phyloP scores from a whole-genome alignment of 192 early-diverging fungal species.

The Entomortierella beljakovae region DNA sequence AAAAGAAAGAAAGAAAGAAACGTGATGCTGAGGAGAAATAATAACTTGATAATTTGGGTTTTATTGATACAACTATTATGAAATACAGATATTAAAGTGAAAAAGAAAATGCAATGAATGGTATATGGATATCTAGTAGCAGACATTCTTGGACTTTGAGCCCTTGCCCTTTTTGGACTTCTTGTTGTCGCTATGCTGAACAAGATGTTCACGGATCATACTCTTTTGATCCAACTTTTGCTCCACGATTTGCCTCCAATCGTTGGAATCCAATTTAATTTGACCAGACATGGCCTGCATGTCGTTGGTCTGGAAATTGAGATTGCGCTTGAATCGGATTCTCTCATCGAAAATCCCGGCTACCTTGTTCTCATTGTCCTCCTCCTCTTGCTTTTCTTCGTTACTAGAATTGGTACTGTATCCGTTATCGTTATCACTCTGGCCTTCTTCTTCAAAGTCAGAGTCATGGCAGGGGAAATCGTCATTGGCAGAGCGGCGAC shows the following conservation, averaged over 20 bases:
- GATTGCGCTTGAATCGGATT: slow-evolving; percentile 45
- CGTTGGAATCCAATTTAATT: neutral
- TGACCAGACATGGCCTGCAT: neutral
- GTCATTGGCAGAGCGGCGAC: slow-evolving; percentile 18
- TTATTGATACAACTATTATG: too few relatives aligned
- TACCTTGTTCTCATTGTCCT: neutral
- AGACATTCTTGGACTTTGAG: neutral
- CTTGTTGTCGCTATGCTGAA: neutral
- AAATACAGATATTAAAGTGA: too few relatives aligned
- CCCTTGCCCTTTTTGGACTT: neutral
- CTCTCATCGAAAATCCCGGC: slow-evolving; percentile 8
- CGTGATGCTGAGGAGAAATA: too few relatives aligned
- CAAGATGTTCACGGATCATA: neutral
- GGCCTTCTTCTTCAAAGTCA: neutral
- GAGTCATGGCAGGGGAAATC: neutral
- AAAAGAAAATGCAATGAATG: neutral
- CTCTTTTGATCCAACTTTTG: slow-evolving; percentile 24
- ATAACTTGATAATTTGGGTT: too few relatives aligned
- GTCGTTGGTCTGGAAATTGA: slow-evolving; percentile 41
- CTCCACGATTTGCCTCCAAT: slow-evolving; percentile 42
- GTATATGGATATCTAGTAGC: neutral
- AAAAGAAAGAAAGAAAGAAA: neutral
- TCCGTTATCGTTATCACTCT: slow-evolving; percentile 1
- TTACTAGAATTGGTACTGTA: neutral
- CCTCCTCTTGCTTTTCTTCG: neutral